phyloP scores from a whole-genome alignment of 495 filamentous ascomycete genomes.

The Staphylotrichum longicolle region DNA sequence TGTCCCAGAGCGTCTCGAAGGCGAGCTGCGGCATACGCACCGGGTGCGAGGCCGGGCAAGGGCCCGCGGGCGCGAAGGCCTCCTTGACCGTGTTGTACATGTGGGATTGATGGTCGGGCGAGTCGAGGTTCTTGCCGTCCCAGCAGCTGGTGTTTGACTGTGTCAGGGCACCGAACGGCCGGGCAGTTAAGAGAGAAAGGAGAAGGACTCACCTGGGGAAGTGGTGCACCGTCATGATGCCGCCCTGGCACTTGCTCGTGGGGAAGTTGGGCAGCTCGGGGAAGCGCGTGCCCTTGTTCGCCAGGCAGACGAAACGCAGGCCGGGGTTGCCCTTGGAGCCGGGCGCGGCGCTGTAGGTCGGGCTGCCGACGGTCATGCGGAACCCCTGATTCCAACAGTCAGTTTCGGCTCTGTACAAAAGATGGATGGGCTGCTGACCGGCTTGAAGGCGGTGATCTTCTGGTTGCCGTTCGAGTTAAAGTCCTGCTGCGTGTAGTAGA shows the following conservation, averaged over 20 bases:
- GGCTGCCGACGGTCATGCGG: slow-evolving; percentile 54
- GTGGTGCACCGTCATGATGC: slow-evolving; percentile 53
- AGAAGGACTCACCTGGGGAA: slow-evolving; percentile 46
- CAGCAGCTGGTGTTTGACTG: slow-evolving; percentile 42
- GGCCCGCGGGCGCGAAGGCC: slow-evolving; percentile 41
- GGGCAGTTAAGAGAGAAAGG: background rate
- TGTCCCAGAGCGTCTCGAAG: slow-evolving; percentile 54
- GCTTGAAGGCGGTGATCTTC: slow-evolving; percentile 49
- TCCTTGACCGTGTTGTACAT: slow-evolving; percentile 48
- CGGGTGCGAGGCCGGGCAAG: slow-evolving; percentile 53
- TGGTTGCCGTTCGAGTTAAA: slow-evolving; percentile 43
- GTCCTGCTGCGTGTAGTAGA: slow-evolving; percentile 51
- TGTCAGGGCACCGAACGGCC: background rate
- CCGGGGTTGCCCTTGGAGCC: slow-evolving; percentile 38
- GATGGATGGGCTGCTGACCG: slow-evolving; percentile 32
- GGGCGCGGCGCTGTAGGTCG: slow-evolving; percentile 33
- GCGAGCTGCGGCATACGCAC: slow-evolving; percentile 49
- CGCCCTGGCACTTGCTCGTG: slow-evolving; percentile 41
- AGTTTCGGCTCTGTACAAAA: background rate
- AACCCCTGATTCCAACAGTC: slow-evolving; percentile 40
- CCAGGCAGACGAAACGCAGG: slow-evolving; percentile 50
- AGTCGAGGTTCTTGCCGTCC: slow-evolving; percentile 60
- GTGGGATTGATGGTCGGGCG: slow-evolving; percentile 56
- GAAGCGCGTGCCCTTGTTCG: slow-evolving; percentile 41
- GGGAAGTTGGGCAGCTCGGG: slow-evolving; percentile 50